Conservation (phyloP, 345 rosid species). For the Lepidium aucheri region DNA sequence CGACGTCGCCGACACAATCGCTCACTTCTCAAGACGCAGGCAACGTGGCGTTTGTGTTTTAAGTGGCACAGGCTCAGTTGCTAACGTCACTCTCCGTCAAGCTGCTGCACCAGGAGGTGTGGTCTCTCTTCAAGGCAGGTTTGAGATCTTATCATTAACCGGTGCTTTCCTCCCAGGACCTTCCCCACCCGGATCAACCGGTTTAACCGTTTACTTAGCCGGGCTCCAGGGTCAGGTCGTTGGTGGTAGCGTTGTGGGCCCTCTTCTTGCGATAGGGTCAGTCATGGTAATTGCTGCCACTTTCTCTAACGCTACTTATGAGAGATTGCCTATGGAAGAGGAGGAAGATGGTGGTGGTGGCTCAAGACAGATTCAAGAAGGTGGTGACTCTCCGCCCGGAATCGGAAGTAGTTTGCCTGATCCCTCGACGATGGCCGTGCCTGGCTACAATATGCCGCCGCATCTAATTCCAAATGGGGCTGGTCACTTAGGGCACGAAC, state of each 20-base stretch:
- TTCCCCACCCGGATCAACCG: conserved; percentile 81
- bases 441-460: conserved; percentile 45
- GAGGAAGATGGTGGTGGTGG: conserved; percentile 38
- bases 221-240: conserved; percentile 78
- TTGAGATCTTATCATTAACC: conserved; percentile 65
- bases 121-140: conserved; percentile 70
- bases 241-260: conserved; percentile 73
- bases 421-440: conserved; percentile 32
- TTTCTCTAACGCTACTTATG: conserved; percentile 77
- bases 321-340: conserved; percentile 67
- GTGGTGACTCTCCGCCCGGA: conserved; percentile 42
- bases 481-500: conserved; percentile 61
- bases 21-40: conserved; percentile 58
- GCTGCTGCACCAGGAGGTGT: conserved; percentile 69
- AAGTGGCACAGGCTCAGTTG: conserved; percentile 70
- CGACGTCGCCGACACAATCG: conserved; percentile 69
- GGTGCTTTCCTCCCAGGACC: conserved; percentile 86
- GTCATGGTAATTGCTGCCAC: conserved; percentile 86
- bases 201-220: conserved; percentile 65
- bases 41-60: conserved; percentile 83
- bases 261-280: conserved; percentile 63
- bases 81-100: conserved; percentile 77
- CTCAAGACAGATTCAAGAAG: conserved; percentile 40
- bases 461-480: conserved; percentile 39
- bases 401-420: conserved; percentile 44